Conservation (phyloP, 2,329 filamentous ascomycete species). For the Xylaria polymorpha region DNA sequence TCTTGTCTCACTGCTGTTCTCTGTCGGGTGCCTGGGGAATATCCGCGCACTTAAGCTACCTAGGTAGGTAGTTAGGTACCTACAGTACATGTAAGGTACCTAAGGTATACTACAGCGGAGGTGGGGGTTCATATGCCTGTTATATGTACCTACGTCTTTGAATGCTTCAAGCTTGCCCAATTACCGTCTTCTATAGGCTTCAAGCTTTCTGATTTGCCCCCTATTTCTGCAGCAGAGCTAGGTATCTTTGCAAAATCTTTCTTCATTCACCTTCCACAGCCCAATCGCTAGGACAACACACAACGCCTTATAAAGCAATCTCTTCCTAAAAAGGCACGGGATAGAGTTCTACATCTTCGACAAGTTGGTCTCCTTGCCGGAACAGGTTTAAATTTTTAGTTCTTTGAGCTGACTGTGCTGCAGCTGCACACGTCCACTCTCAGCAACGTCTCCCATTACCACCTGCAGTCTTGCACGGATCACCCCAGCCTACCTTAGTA, state of each 20-base stretch:
- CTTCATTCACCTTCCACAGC: background rate
- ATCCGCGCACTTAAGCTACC: too few species aligned
- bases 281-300: background rate
- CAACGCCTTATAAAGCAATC: background rate
- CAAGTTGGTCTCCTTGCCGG: background rate
- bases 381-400: background rate
- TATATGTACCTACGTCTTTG: too few species aligned
- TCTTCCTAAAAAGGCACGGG: background rate
- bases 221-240: background rate
- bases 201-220: background rate
- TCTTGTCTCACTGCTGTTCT: conserved; percentile 1
- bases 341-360: background rate
- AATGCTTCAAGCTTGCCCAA: background rate
- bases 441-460: background rate
- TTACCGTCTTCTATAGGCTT: background rate
- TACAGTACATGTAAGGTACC: background rate
- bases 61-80: too few species aligned
- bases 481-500: background rate
- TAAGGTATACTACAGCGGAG: background rate
- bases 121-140: too few species aligned
- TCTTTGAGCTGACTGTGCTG: background rate
- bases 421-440: background rate
- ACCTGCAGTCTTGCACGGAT: background rate
- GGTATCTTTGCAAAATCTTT: too few species aligned
- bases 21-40: background rate